Evolutionary conservation across 495 filamentous ascomycete genomes (phyloP).

Genomic region (Aspergillus leporis): DNA sequence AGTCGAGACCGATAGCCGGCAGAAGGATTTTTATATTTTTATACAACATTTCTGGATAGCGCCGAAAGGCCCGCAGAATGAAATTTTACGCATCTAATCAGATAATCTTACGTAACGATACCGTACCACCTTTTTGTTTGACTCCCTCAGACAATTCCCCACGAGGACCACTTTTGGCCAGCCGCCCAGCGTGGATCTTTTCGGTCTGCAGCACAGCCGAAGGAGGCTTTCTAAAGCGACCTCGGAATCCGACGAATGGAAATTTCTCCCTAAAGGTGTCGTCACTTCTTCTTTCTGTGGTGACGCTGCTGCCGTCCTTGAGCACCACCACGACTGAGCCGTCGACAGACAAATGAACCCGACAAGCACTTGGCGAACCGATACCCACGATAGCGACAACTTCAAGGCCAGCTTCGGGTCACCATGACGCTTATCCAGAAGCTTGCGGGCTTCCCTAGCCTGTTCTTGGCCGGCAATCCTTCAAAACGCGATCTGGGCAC

Average conservation of each 20-base stretch:
- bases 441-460: constrained; percentile 39
- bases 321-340: neutral
- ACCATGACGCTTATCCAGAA: constrained; percentile 34
- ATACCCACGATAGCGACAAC: neutral
- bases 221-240: neutral
- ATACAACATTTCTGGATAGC: neutral
- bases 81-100: neutral
- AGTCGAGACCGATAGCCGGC: neutral
- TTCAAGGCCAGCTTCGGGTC: constrained; percentile 8
- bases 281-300: neutral
- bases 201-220: no score
- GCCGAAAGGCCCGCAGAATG: neutral
- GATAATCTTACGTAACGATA: constrained; percentile 15
- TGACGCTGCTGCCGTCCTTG: neutral
- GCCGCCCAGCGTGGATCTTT: no score
- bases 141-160: neutral
- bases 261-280: neutral
- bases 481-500: constrained; percentile 45
- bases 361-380: neutral
- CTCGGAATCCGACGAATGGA: neutral
- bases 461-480: constrained; percentile 44
- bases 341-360: neutral
- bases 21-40: neutral
- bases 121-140: neutral
- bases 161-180: neutral